Evolutionary conservation across 2,329 filamentous ascomycete species (phyloP), one percentile per base, ranked within the genome.

Genomic region (Monosporascus sp.): DNA sequence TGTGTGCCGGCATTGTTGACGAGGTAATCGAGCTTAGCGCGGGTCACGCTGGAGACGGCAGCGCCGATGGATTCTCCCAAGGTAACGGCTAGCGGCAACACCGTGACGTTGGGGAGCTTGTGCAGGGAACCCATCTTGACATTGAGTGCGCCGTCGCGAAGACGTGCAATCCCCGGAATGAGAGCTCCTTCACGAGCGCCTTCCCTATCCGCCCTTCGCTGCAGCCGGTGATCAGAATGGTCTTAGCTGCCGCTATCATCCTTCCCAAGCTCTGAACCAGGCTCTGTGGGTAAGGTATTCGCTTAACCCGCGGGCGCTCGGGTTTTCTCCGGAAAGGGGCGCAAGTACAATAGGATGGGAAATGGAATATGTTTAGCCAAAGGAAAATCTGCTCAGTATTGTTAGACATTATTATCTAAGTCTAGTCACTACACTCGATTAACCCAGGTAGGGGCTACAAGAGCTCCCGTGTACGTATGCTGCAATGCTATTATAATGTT

Each of bases 1-100:
- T 45, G 35, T 20, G 49, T 20, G 7, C 51, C 54, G 37, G 51
- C 54, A 45, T 56, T 56, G 54, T 56, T 56, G 44, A 56, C 37
- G 4, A 56, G 51, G 5, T 48, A 43, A 38, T 56, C 51, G 6
- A 56, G 44, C 17, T 35, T 44, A n/a, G 47, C 37, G 35, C 37
- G 24, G 17, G 38, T 35, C 5, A 24, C 37, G 28, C 37, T 50
- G 11, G 46, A 17, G 26, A 51, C 51, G 5, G 47, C 44, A 4
- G 24, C 43, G 3, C 18, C 41, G 48, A 53, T 51, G n/a, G 54
- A 51, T 4, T 35, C 11, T 8, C 48, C 35, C 5, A 45, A 53
- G 9, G 50, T 55, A 8, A 48, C 48, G 48, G 53, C 54, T 40
- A 55, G 35, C 7, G 26, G n/a, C 17, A 54, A 14, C 15, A 40